These are phyloP conservation scores for Ophiorrhiza pumila DNA, from an alignment of 257 asterid genomes.

Conservation along the genomic window DNA sequence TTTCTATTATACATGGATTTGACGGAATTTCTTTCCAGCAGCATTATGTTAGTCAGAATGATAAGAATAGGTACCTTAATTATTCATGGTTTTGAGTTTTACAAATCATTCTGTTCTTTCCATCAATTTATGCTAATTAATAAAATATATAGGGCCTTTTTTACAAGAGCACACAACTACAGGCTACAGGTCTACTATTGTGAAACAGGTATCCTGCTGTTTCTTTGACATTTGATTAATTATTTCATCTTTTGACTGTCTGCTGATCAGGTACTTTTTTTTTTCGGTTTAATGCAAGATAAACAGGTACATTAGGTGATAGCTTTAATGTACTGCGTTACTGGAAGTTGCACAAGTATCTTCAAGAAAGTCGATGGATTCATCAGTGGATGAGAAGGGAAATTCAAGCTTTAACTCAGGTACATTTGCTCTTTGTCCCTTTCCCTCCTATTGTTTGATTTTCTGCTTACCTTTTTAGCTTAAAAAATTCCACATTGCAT, in stretches of 20 bases:
- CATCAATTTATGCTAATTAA: constrained; percentile 8
- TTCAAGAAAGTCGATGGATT: constrained; percentile 49
- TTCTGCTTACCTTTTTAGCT: constrained; percentile 1
- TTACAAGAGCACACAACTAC: constrained; percentile 66
- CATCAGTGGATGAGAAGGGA: constrained; percentile 72
- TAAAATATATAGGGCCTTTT: constrained; percentile 49
- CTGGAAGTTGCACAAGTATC: constrained; percentile 67
- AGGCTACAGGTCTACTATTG: constrained; percentile 71
- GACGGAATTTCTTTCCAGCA: constrained; percentile 55
- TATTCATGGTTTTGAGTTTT: constrained; percentile 15
- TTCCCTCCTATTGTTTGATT: constrained; percentile 2
- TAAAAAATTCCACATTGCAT: not conserved
- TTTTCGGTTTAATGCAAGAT: not conserved
- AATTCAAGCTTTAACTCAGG: constrained; percentile 72
- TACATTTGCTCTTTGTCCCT: constrained; percentile 11
- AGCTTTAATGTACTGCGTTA: constrained; percentile 41
- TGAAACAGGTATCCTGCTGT: constrained; percentile 46
- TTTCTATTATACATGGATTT: constrained; percentile 57
- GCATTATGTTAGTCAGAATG: constrained; percentile 50
- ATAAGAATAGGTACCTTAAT: constrained; percentile 43
- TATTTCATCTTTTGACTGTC: not conserved
- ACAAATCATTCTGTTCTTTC: not conserved
- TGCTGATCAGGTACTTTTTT: not conserved
- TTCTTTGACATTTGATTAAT: not conserved
- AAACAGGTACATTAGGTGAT: constrained; percentile 44